Evolutionary conservation across 257 asterid species (phyloP), one percentile per base, ranked within the genome.

Genomic region (Solanum pimpinellifolium): DNA sequence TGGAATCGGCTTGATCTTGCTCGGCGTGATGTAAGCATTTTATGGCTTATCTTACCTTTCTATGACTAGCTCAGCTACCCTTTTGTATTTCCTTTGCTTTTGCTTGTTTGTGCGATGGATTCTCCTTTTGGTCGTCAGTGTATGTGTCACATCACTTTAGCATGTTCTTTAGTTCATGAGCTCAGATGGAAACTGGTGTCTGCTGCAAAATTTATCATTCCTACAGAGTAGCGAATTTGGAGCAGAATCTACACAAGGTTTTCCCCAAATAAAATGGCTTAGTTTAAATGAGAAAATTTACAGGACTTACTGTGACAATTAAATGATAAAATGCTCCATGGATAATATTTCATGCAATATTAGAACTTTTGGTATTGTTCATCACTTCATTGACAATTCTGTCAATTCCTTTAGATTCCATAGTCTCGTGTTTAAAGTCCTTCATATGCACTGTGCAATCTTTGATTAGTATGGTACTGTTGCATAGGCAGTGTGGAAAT

Each of bases 1-100:
- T 93, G 96, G 98, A 95, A 92, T 89, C 98, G 99, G 62, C 98
- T 97, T 77, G 99, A 97, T 92, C 98, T 97, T 49, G 99, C 99
- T 85, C 91, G 98, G 44, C 98, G 96, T 80, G 99, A 97, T 95
- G 99, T 97, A 90, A 90, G 97, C 92, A 74, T 83, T 83, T 56
- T 59, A 74, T 52, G 59, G 29, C 49, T 85, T 77, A 76, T 73
- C 77, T 29, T 29, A 77, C 41, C 74, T 56, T 70, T 74, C 46
- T 49, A 47, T 81, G 85, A 18, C 44, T 10, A n/a, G 21, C 66
- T 78, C 25, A 46, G 14, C 25, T 2, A 6, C 68, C 68, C 69
- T 80, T 31, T 46, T 60, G 59, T 84, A 37, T 83, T 37, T 7
- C 59, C 59, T 46, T 87, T 42, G 21, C 88, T 80, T 81, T 49